A percentile compares a stretch with the other conserved stretches of the same genome.
Evolutionary conservation across 2,329 filamentous ascomycete genomes (phyloP).

Genomic region (Colletotrichum navitas): DNA sequence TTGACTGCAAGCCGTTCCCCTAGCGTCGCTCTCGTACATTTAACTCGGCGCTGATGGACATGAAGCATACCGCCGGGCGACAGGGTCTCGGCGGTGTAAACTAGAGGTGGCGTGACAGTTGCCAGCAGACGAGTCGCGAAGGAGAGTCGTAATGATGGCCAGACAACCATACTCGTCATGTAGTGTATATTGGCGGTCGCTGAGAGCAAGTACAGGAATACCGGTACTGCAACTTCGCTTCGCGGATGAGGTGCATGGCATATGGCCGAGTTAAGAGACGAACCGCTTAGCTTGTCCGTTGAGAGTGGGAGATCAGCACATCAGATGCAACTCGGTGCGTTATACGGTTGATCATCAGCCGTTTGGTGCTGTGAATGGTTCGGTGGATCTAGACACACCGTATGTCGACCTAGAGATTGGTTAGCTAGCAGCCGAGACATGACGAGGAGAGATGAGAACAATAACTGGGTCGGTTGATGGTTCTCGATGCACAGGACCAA

Average conservation of each 20-base stretch:
- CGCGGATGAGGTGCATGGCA: background rate
- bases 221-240: background rate
- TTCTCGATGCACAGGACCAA: background rate
- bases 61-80: conserved; percentile 22
- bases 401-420: background rate
- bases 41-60: conserved; percentile 25
- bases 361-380: conserved; percentile 5
- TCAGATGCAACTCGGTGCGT: conserved; percentile 14
- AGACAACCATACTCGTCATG: conserved; percentile 10
- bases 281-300: conserved; percentile 15
- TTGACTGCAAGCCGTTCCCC: conserved; percentile 11
- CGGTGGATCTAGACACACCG: conserved; percentile 13
- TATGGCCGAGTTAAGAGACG: conserved; percentile 32
- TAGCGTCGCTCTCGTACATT: background rate
- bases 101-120: conserved; percentile 21
- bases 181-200: conserved; percentile 10
- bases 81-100: conserved; percentile 11
- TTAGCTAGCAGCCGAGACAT: background rate
- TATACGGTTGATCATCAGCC: too few relatives aligned
- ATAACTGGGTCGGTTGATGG: background rate
- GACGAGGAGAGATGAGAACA: conserved; percentile 1
- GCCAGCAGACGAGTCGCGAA: conserved; percentile 19
- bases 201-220: conserved; percentile 24
- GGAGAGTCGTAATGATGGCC: conserved; percentile 8
- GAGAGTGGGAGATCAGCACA: background rate